Evolutionary conservation across 257 asterid species (phyloP), one percentile per base, ranked within the genome.

Genomic region (Cordia subcordata): DNA sequence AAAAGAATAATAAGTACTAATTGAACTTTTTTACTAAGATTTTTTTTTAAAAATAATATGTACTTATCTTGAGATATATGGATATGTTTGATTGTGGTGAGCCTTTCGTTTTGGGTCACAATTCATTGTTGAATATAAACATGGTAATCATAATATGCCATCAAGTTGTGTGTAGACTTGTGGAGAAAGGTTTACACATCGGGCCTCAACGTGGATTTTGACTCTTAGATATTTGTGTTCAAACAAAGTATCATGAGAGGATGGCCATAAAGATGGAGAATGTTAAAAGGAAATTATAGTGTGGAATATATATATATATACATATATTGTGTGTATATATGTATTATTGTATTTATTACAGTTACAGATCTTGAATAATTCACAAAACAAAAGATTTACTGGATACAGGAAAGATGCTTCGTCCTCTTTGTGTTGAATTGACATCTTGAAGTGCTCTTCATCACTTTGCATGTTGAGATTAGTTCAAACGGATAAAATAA

Each of bases 141-240:
- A n/a, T 42, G 61, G 45, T 57, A 37, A 61, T 57, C 54, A 72
- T 61, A 61, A 44, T 49, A 65, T 39, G 71, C 65, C 75, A 65
- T 65, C 73, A 57, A 61, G 37, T n/a, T 53, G 46, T 8, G 45
- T 53, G 57, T 20, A 61, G 75, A 68, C 75, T 47, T 49, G 42
- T 58, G 51, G 65, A 52, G 37, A 49, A 65, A 66, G 50, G 56
- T 35, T 40, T 57, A 49, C 23, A 69, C 23, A 69, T 50, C 56
- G 72, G 72, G 49, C 53, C 67, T 69, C 70, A 69, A 65, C 64
- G 46, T 52, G 46, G 47, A n/a, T 57, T 61, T 74, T 74, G 76
- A 74, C 79, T 69, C 53, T 63, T 53, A 50, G 67, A 68, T 60
- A 69, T 61, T 49, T 69, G 64, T 58, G 69, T 70, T 69, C 73